Conservation (phyloP, 495 filamentous ascomycete species). For the Penicillium nucicola region DNA sequence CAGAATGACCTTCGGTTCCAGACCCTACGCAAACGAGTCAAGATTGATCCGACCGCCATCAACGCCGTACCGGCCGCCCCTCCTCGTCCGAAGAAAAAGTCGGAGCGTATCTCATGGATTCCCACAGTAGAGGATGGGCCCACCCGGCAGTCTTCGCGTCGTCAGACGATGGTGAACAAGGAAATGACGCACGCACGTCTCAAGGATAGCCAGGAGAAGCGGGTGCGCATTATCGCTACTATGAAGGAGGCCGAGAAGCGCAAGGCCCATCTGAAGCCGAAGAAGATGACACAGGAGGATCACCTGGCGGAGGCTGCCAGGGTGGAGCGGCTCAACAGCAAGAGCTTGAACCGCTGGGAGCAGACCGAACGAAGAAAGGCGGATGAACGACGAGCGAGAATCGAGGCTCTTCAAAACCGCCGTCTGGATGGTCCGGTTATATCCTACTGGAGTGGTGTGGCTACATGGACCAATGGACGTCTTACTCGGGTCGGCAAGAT, state of each 20-base stretch:
- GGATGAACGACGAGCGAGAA: constrained; percentile 74
- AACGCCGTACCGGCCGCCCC: constrained; percentile 42
- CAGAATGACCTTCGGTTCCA: constrained; percentile 51
- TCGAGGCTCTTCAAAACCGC: constrained; percentile 80
- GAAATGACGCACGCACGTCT: constrained; percentile 77
- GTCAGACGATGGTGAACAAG: constrained; percentile 80
- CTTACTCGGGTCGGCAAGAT: constrained; percentile 70
- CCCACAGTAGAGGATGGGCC: constrained; percentile 76
- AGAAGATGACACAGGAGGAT: constrained; percentile 85
- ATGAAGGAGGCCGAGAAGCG: constrained; percentile 86
- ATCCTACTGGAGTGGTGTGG: constrained; percentile 88
- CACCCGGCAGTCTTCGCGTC: constrained; percentile 75
- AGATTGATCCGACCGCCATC: constrained; percentile 58
- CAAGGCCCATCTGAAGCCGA: constrained; percentile 71
- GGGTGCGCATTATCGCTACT: constrained; percentile 70
- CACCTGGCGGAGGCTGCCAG: constrained; percentile 78
- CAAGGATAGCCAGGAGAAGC: constrained; percentile 76
- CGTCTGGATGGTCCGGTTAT: constrained; percentile 86
- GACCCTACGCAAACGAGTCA: constrained; percentile 57
- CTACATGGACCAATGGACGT: constrained; percentile 71
- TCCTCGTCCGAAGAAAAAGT: constrained; percentile 84
- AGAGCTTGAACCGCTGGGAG: constrained; percentile 93
- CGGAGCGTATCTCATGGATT: constrained; percentile 86
- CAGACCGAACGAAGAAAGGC: constrained; percentile 81
- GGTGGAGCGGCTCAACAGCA: constrained; percentile 79